Evolutionary conservation across 2,329 filamentous ascomycete genomes (phyloP), one percentile per base, ranked within the genome.

Genomic region (Westerdykella aurantiaca): DNA sequence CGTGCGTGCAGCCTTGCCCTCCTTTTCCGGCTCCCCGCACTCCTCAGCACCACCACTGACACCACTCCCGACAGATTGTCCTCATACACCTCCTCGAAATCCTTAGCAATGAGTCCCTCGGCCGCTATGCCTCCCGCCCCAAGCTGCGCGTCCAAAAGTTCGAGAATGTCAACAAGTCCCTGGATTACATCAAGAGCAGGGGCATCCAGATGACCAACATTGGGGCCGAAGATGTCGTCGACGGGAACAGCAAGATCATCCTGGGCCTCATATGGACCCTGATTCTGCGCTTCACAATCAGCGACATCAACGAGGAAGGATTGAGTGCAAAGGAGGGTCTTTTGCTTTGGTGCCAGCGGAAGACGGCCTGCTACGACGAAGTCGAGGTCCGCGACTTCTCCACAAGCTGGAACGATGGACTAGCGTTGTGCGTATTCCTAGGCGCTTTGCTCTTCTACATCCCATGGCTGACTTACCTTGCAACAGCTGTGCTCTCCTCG

Each of bases 171-270:
- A 97, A 97, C 73, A 84, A 90, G 56, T 88, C 88, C 39, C 82
- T 98, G 49, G 84, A 96, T 69, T 98, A 93, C 61, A 89, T 98
- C 72, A 94, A 87, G 64, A 83, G 81, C 45, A 78, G 89, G 56
- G 85, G 88, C 16, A 97, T 98, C 51, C 91, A 95, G 67, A 88
- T 98, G 84, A 96, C 89, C 55, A 98, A 98, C 58, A 97, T 97
- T 60, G 93, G 93, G 42, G 93, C 93, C 6, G 93, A 97, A 69
- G 93, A 98, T 76, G 88, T 98, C 18, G 93, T 98, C 23, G 91
- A 98, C 68, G 93, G 93, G 31, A 98, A 97, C 69, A 81, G 86
- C 56, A 98, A 97, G 76, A 96, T 98, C 62, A 95, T 97, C 47
- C 77, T 98, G 23, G 93, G 93, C 23, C 76, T 98, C 57, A 96